These are phyloP conservation scores for Tetracladium marchalianum DNA, from an alignment of 495 filamentous ascomycete species.

Conservation along the genomic window DNA sequence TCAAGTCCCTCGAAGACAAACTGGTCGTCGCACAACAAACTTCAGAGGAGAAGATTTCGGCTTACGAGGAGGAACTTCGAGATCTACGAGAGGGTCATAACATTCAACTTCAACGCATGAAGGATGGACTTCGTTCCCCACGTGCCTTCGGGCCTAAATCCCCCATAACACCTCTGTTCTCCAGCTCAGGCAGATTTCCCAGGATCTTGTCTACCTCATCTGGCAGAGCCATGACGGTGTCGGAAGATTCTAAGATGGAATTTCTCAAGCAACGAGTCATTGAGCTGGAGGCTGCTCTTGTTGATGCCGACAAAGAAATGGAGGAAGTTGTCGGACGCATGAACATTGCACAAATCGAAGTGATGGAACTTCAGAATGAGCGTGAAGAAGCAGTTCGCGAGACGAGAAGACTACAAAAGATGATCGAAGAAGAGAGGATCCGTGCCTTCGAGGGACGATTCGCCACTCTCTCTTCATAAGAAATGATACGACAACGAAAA, in stretches of 20 bases:
- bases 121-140: conserved; percentile 27
- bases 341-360: conserved; percentile 91
- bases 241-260: conserved; percentile 48
- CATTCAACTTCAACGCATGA: conserved; percentile 63
- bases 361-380: conserved; percentile 82
- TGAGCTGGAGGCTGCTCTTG: conserved; percentile 74
- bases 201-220: conserved; percentile 35
- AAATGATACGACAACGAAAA: conserved; percentile 1
- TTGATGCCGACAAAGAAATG: conserved; percentile 86
- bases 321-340: conserved; percentile 84
- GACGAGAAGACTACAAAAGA: conserved; percentile 62
- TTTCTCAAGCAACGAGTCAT: conserved; percentile 61
- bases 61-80: conserved; percentile 78
- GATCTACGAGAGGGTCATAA: conserved; percentile 67
- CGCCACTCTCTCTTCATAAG: conserved; percentile 11
- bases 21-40: conserved; percentile 74
- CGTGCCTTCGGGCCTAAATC: conserved; percentile 40
- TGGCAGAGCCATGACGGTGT: conserved; percentile 29
- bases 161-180: conserved; percentile 56
- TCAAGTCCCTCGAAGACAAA: conserved; percentile 75
- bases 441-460: conserved; percentile 36
- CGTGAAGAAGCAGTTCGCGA: conserved; percentile 79
- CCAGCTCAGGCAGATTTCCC: conserved; percentile 35
- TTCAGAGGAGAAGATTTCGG: conserved; percentile 71
- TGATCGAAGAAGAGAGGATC: conserved; percentile 37